Evolutionary conservation across 441 rosid species (phyloP).

Genomic region (Flueggea neowawraea): DNA sequence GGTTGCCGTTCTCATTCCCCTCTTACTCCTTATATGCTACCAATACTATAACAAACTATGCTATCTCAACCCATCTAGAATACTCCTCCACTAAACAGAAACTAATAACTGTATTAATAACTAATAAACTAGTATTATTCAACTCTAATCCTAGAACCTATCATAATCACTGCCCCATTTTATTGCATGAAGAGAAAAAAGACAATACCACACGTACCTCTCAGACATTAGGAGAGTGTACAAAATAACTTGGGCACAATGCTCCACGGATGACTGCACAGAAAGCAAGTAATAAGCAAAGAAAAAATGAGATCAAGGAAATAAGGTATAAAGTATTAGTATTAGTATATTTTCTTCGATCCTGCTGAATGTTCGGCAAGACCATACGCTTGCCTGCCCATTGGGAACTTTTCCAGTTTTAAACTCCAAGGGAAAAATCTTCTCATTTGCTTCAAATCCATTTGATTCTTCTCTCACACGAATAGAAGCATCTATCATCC

Average conservation of each 20-base stretch:
- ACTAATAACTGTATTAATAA: too few relatives aligned
- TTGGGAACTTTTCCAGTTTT: slow-evolving; percentile 84
- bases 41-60: too few relatives aligned
- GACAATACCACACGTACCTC: slow-evolving; percentile 42
- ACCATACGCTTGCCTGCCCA: slow-evolving; percentile 67
- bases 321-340: too few relatives aligned
- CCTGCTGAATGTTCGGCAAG: slow-evolving; percentile 8
- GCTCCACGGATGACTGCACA: slow-evolving; percentile 88
- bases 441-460: slow-evolving; percentile 42
- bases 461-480: slow-evolving; percentile 62
- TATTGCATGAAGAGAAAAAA: slow-evolving; percentile 13
- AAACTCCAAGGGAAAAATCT: slow-evolving; percentile 88
- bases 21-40: too few relatives aligned
- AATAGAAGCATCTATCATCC: slow-evolving; percentile 95
- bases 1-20: too few relatives aligned
- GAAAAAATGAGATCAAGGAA: too few relatives aligned
- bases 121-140: too few relatives aligned
- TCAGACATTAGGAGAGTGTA: slow-evolving; percentile 99
- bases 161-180: not conserved
- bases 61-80: too few relatives aligned
- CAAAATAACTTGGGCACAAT: slow-evolving; percentile 94
- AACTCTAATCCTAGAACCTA: too few relatives aligned
- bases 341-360: slow-evolving; percentile 1
- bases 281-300: not conserved
- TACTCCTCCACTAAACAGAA: too few relatives aligned